These are phyloP conservation scores for Penicillium parvum DNA, from an alignment of 495 filamentous ascomycete genomes.

Conservation along the genomic window DNA sequence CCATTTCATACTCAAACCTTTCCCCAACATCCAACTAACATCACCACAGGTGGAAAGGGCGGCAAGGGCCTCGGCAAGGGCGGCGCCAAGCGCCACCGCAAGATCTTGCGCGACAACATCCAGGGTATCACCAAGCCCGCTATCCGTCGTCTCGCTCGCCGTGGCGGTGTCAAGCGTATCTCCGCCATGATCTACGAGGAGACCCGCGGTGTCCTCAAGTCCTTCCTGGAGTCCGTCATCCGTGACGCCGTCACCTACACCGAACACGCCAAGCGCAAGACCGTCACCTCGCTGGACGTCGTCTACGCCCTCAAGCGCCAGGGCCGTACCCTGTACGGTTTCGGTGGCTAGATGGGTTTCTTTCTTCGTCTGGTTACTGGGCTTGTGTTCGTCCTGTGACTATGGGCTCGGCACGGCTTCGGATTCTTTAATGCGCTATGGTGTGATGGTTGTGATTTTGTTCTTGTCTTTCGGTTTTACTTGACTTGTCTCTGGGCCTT, in stretches of 20 bases:
- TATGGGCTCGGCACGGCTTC: too few relatives aligned
- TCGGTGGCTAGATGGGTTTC: conserved; percentile 75
- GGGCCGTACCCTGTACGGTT: conserved; percentile 95
- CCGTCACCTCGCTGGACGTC: conserved; percentile 90
- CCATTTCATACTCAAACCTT: not conserved
- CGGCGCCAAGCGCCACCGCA: conserved; percentile 97
- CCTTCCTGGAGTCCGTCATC: conserved; percentile 64
- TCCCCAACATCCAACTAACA: conserved; percentile 1
- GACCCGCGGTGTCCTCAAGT: conserved; percentile 63
- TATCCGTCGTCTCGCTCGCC: conserved; percentile 61
- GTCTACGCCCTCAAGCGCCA: conserved; percentile 95
- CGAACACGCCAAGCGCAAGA: conserved; percentile 97
- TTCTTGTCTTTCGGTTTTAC: conserved; percentile 13
- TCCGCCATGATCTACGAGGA: conserved; percentile 69
- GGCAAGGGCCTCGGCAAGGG: conserved; percentile 84
- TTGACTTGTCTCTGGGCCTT: not conserved
- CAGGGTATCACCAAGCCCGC: conserved; percentile 76
- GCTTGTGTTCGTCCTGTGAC: not conserved
- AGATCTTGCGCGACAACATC: conserved; percentile 99
- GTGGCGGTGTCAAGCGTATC: conserved; percentile 64
- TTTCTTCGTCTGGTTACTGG: conserved; percentile 1
- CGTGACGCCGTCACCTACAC: conserved; percentile 98
- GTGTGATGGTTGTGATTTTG: conserved; percentile 18
- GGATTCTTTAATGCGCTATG: conserved; percentile 25
- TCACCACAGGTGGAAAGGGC: conserved; percentile 75